These are phyloP conservation scores for Adiantum capillusveneris DNA, from an alignment of 75 land plant species.

Conservation along the genomic window DNA sequence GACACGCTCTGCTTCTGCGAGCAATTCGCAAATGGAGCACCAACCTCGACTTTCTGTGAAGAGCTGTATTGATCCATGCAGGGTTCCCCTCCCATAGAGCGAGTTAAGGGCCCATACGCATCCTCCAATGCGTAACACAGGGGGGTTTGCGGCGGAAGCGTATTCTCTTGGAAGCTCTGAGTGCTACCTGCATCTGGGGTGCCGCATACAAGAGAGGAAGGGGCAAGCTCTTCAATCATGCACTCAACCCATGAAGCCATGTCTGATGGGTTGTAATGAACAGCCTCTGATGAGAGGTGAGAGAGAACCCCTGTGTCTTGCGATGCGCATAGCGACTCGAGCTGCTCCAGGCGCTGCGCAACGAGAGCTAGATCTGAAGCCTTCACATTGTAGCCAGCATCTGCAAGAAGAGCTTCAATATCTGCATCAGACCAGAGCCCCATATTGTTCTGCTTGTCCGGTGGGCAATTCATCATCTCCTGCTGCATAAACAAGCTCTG, in stretches of 20 bases:
- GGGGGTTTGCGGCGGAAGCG: too few relatives aligned
- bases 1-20: too few relatives aligned
- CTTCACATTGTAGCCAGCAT: conserved; percentile 50
- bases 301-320: conserved; percentile 23
- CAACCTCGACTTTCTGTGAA: too few relatives aligned
- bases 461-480: too few relatives aligned
- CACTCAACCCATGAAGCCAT: conserved; percentile 64
- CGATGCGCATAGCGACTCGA: conserved; percentile 28
- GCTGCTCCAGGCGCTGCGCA: conserved; percentile 53
- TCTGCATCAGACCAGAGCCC: conserved; percentile 14
- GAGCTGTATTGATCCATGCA: too few relatives aligned
- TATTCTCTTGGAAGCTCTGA: too few relatives aligned
- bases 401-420: conserved; percentile 51
- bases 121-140: too few relatives aligned
- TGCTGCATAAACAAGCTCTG: too few relatives aligned
- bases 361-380: conserved; percentile 59
- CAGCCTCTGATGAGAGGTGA: conserved; percentile 40
- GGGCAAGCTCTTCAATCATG: conserved; percentile 60
- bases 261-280: conserved; percentile 69
- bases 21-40: too few relatives aligned
- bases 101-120: too few relatives aligned
- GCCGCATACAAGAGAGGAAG: background rate
- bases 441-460: background rate
- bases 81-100: too few relatives aligned
- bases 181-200: too few relatives aligned